Conservation (phyloP, 805 yeast species). For the Hanseniaspora guilliermondii region DNA sequence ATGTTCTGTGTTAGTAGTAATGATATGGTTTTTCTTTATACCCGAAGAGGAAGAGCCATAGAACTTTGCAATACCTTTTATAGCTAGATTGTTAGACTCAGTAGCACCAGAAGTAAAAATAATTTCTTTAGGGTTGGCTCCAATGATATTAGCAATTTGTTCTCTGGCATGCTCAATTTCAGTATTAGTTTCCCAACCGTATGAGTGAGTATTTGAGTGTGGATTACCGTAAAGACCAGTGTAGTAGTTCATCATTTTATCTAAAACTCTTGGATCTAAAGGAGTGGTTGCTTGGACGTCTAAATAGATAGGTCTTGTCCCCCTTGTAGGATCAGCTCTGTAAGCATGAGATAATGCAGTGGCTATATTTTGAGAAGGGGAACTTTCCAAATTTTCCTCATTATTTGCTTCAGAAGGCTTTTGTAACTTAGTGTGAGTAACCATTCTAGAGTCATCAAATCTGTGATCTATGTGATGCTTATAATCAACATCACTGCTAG, state of each 20-base stretch:
- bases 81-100: slow-evolving; percentile 86
- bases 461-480: slow-evolving; percentile 12
- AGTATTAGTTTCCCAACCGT: slow-evolving; percentile 97
- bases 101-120: slow-evolving; percentile 97
- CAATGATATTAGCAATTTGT: slow-evolving; percentile 69
- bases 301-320: slow-evolving; percentile 82
- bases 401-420: slow-evolving; percentile 17
- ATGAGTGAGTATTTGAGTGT: slow-evolving; percentile 90
- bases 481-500: neutral
- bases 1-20: slow-evolving; percentile 94
- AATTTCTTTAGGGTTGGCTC: slow-evolving; percentile 93
- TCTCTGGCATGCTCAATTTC: slow-evolving; percentile 81
- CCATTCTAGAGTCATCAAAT: slow-evolving; percentile 13
- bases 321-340: slow-evolving; percentile 34
- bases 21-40: slow-evolving; percentile 63
- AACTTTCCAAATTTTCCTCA: slow-evolving; percentile 17
- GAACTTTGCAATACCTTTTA: slow-evolving; percentile 92
- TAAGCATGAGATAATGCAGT: slow-evolving; percentile 30
- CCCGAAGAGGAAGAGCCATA: slow-evolving; percentile 49
- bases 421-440: slow-evolving; percentile 21
- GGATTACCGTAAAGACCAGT: slow-evolving; percentile 97
- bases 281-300: slow-evolving; percentile 99
- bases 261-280: slow-evolving; percentile 90
- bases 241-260: slow-evolving; percentile 69
- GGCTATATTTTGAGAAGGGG: slow-evolving; percentile 12